Evolutionary conservation across 2,329 filamentous ascomycete species (phyloP).

Genomic region (Diatrype stigma): DNA sequence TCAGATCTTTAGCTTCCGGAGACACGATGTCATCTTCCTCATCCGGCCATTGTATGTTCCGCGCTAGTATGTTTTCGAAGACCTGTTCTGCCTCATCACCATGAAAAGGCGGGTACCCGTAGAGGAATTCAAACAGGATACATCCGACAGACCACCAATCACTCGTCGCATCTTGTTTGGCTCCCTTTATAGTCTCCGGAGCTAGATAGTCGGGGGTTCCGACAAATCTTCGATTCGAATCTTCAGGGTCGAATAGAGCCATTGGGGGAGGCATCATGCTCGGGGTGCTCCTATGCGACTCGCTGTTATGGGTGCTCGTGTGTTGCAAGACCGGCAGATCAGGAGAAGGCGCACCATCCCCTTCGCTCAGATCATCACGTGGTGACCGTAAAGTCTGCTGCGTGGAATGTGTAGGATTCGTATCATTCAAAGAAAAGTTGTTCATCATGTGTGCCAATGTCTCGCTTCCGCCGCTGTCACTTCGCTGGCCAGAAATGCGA

Average conservation of each 20-base stretch:
- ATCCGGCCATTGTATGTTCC: conserved; percentile 89
- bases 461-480: conserved; percentile 90
- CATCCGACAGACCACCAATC: conserved; percentile 99
- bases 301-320: conserved; percentile 39
- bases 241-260: conserved; percentile 92
- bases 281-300: conserved; percentile 56
- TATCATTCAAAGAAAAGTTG: conserved; percentile 70
- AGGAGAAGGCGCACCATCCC: conserved; percentile 69
- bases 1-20: conserved; percentile 84
- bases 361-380: conserved; percentile 71
- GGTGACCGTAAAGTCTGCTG: conserved; percentile 52
- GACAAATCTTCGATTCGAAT: conserved; percentile 88
- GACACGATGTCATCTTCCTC: conserved; percentile 76
- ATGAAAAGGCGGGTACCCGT: conserved; percentile 90
- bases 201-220: conserved; percentile 96
- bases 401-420: conserved; percentile 51
- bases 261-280: conserved; percentile 85
- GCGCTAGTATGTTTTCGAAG: conserved; percentile 91
- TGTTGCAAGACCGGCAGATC: conserved; percentile 66
- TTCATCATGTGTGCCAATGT: conserved; percentile 77
- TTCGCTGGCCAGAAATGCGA: conserved; percentile 76
- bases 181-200: conserved; percentile 92
- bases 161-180: conserved; percentile 94
- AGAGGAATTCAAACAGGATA: conserved; percentile 94
- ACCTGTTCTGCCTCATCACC: conserved; percentile 86